Base-by-base conservation (phyloP, 2,329 filamentous ascomycete genomes). In the Aspergillus sp. region DNA sequence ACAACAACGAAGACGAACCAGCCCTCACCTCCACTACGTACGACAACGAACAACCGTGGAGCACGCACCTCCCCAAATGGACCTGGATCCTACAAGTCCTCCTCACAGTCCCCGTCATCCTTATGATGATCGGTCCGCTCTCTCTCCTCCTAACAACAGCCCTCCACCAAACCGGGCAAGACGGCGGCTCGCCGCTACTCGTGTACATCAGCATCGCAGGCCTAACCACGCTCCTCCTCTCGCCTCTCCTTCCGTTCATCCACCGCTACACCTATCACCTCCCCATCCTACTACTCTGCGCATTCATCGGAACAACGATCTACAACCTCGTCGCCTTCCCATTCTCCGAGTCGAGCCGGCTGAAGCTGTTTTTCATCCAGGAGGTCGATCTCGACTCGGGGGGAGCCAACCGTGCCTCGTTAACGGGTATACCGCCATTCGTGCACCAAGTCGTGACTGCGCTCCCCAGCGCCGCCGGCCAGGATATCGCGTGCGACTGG, bases 241-340 rank as follows among this genome's bases (percentile, higher is more conserved):
- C 88, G 1, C 93, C 93, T 0, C 65, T 88, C 2, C 78, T 83
- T 0, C 93, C 93, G 0, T 94, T 94, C 62, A 76, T 95, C 36
- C 90, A 97, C 64, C 84, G 91, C 39, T 81, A 93, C 52, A 88
- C 84, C 1, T 85, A 86, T 61, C 88, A 94, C 49, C 65, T 97
- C 3, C 90, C 93, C 0, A 71, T 84, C 0, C 82, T 94, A 57
- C 67, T 96, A 10, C 74, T 94, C 29, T 62, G 83, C 8, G 71
- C 95, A 6, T 87, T 89, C 51, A 60, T 80, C 27, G 86, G 76
- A 29, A 94, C 88, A 1, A 70, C 94, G 29, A 77, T 90, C 47
- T 97, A 95, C 72, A 94, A 94, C 61, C 78, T 96, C 4, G 70
- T 80, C 2, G 87, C 86, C 1, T 96, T 95, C 65, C 93, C 93